A percentile compares a stretch with the other conserved stretches of the same genome.
These are phyloP conservation scores for Ogataea nakhonphanomensis DNA, from an alignment of 805 yeast species.

Conservation along the genomic window DNA sequence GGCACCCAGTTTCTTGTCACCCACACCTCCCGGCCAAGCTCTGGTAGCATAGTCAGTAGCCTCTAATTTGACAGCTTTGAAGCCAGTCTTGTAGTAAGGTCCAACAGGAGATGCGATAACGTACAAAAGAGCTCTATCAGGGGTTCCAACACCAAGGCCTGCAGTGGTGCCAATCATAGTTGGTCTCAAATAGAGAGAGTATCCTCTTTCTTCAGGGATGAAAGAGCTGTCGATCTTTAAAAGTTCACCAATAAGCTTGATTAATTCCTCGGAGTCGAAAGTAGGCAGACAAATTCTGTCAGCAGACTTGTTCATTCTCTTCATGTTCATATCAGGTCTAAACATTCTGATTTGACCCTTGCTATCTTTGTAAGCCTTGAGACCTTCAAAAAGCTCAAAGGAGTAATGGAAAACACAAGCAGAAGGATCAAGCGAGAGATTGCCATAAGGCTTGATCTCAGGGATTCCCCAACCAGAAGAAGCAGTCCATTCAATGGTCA, in stretches of 20 bases:
- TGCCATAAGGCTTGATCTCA: slow-evolving; percentile 79
- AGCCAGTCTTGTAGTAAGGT: slow-evolving; percentile 92
- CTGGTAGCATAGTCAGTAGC: slow-evolving; percentile 95
- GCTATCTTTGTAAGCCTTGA: slow-evolving; percentile 78
- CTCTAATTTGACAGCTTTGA: slow-evolving; percentile 90
- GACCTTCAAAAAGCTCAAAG: slow-evolving; percentile 92
- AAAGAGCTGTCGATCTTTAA: slow-evolving; percentile 70
- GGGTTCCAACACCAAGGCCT: slow-evolving; percentile 82
- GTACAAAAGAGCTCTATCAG: slow-evolving; percentile 75
- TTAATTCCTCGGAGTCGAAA: slow-evolving; percentile 74
- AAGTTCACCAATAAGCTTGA: slow-evolving; percentile 71
- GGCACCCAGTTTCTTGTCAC: slow-evolving; percentile 94
- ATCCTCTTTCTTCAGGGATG: slow-evolving; percentile 84
- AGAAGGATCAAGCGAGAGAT: slow-evolving; percentile 77
- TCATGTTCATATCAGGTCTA: slow-evolving; percentile 91
- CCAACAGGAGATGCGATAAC: slow-evolving; percentile 96
- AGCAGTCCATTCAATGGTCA: slow-evolving; percentile 78
- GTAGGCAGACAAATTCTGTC: slow-evolving; percentile 85
- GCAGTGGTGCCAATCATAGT: slow-evolving; percentile 91
- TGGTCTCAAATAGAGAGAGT: slow-evolving; percentile 90
- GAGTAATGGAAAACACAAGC: slow-evolving; percentile 91
- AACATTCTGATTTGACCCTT: slow-evolving; percentile 73
- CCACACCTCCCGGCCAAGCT: slow-evolving; percentile 99
- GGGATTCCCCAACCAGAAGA: slow-evolving; percentile 87
- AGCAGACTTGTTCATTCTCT: slow-evolving; percentile 84